phyloP scores from a whole-genome alignment of 345 rosid genomes.

The Pseudoturritis turrita region DNA sequence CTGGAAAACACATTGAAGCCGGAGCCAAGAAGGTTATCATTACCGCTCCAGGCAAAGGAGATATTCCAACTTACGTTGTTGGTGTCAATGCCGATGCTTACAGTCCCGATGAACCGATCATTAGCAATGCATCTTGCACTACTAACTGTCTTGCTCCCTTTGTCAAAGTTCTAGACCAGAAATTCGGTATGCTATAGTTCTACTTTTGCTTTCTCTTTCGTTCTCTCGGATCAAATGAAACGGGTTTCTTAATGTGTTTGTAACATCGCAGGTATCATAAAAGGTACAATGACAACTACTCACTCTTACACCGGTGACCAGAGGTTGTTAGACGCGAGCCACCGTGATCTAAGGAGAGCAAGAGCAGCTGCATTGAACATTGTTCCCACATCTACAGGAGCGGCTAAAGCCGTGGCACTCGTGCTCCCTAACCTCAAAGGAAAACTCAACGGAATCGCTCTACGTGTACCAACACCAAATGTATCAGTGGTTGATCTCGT shows the following conservation, averaged over 20 bases:
- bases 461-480: constrained; percentile 96
- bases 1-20: constrained; percentile 88
- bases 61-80: constrained; percentile 89
- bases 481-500: constrained; percentile 94
- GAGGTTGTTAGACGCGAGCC: constrained; percentile 87
- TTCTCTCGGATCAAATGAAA: neutral
- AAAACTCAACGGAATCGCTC: constrained; percentile 89
- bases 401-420: constrained; percentile 94
- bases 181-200: constrained; percentile 51
- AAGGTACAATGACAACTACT: constrained; percentile 99
- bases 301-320: constrained; percentile 99
- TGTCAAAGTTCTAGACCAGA: constrained; percentile 96
- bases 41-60: constrained; percentile 97
- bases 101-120: constrained; percentile 65
- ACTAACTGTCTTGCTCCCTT: constrained; percentile 98
- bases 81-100: constrained; percentile 87
- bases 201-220: neutral
- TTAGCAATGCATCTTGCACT: constrained; percentile 98
- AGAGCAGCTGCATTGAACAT: constrained; percentile 95
- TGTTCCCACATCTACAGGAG: constrained; percentile 94
- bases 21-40: constrained; percentile 96
- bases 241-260: neutral
- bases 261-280: constrained; percentile 61
- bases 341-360: constrained; percentile 96
- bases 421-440: constrained; percentile 91